Conservation (phyloP, 768 basidiomycete genomes). For the Amylocystis lapponica region DNA sequence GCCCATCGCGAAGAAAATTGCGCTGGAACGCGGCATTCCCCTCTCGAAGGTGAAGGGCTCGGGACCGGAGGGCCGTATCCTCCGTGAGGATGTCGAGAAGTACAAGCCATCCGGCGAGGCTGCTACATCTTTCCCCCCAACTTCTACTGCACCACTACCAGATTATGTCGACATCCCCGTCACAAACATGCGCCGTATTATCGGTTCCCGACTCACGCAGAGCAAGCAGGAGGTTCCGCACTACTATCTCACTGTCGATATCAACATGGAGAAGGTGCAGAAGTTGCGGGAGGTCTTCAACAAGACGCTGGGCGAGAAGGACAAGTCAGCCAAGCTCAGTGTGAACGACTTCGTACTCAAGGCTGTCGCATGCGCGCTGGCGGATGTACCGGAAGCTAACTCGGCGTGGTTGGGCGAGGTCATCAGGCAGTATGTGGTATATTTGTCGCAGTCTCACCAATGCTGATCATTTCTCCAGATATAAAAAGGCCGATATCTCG, state of each 20-base stretch:
- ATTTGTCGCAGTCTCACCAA: not conserved
- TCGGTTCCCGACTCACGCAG: conserved; percentile 85
- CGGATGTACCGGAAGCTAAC: conserved; percentile 96
- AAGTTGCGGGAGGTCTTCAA: conserved; percentile 97
- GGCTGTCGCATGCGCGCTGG: conserved; percentile 83
- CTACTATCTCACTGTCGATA: conserved; percentile 92
- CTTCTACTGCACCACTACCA: conserved; percentile 44
- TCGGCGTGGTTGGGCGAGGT: conserved; percentile 96
- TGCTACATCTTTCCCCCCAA: conserved; percentile 39
- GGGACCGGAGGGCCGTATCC: conserved; percentile 90
- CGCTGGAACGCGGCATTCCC: conserved; percentile 89
- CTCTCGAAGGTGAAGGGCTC: conserved; percentile 86
- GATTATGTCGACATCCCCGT: conserved; percentile 90
- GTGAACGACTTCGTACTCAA: conserved; percentile 99
- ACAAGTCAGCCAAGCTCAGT: conserved; percentile 88
- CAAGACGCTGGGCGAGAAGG: conserved; percentile 76
- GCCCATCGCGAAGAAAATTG: conserved; percentile 95
- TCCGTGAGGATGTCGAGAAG: conserved; percentile 91
- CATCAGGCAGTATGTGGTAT: conserved; percentile 76
- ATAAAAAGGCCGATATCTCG: conserved; percentile 96
- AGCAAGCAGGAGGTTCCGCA: conserved; percentile 95
- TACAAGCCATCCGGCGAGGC: conserved; percentile 56
- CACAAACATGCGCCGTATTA: conserved; percentile 91
- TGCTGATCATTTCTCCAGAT: conserved; percentile 40
- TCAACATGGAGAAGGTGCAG: conserved; percentile 94